These are phyloP conservation scores for Citrus cavaleriei DNA, from an alignment of 345 rosid species.

Conservation along the genomic window DNA sequence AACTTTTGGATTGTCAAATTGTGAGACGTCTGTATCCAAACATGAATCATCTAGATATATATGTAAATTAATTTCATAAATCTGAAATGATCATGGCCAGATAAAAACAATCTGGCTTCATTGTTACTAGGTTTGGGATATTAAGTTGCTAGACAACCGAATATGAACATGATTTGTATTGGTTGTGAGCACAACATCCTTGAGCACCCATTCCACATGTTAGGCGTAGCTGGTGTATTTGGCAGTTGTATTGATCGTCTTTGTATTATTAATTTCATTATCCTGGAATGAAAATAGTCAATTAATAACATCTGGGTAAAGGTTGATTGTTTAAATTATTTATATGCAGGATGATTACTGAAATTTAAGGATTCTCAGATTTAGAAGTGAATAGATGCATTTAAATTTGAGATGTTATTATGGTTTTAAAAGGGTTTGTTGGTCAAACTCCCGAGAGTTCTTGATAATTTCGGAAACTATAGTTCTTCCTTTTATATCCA, in stretches of 20 bases:
- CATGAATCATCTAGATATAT: neutral
- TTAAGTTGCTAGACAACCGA: no score
- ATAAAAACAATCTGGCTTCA: neutral
- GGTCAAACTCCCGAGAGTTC: neutral
- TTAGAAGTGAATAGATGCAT: neutral
- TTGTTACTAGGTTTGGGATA: no score
- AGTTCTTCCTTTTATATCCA: neutral
- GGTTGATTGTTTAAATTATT: neutral
- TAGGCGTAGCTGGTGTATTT: neutral
- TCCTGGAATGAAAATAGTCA: no score
- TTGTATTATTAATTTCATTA: no score
- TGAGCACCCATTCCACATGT: neutral
- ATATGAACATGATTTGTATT: no score
- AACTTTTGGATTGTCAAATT: neutral
- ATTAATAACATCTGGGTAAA: neutral
- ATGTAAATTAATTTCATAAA: neutral
- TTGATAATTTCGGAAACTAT: neutral
- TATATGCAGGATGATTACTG: neutral
- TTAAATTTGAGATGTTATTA: neutral
- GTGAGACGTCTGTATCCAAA: neutral
- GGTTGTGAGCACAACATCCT: constrained; percentile 18
- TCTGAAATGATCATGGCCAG: neutral
- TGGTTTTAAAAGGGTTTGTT: neutral
- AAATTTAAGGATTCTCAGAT: neutral
- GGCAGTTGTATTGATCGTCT: no score